Base-by-base conservation (phyloP, 1,284 basidiomycete species). In the Apiotrichum domesticum region DNA sequence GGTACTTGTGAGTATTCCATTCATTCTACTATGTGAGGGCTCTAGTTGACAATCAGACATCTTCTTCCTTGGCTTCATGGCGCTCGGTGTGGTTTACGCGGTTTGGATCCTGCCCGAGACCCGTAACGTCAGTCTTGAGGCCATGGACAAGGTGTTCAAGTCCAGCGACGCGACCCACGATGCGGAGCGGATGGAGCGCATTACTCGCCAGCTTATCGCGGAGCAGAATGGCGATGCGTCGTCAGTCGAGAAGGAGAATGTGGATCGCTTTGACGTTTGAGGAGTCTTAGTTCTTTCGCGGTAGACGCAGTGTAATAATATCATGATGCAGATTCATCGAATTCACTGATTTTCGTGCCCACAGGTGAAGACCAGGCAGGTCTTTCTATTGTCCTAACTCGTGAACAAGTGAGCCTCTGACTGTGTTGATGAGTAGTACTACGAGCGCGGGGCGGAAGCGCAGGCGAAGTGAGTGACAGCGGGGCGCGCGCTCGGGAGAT, bases 21-120 rank as follows among this genome's bases (percentile, higher is more conserved):
- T 15, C 15, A 8, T 29, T 2, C 21, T 14, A 34, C 45, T 35
- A 3, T 29, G 29, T 29, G 29, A 29, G 29, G 13, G 7, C 45
- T 8, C 14, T 42, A 8, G 40, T 55, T 29, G 29, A 29, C 29
- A 29, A 29, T 3, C 29, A 29, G 54, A 65, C 59, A 41, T 63
- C 51, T 62, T 62, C 58, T 63, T 65, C 58, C 50, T 62, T 14
- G 62, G 40, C 5, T 62, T 65, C 49, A 59, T 61, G 57, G 48
- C 61, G n/a, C 29, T 65, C 42, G 62, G 59, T 33, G 64, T 62
- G 4, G 57, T 29, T 6, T 65, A 65, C 52, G 64, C 59, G 10
- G 33, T 60, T 47, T 65, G 49, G 51, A 50, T 65, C 54, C 54
- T 65, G 9, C 64, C 64, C 21, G 64, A 65, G 57, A 62, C 61